Conservation (phyloP, 2,329 filamentous ascomycete species). For the Incumbomyces delicatus region DNA sequence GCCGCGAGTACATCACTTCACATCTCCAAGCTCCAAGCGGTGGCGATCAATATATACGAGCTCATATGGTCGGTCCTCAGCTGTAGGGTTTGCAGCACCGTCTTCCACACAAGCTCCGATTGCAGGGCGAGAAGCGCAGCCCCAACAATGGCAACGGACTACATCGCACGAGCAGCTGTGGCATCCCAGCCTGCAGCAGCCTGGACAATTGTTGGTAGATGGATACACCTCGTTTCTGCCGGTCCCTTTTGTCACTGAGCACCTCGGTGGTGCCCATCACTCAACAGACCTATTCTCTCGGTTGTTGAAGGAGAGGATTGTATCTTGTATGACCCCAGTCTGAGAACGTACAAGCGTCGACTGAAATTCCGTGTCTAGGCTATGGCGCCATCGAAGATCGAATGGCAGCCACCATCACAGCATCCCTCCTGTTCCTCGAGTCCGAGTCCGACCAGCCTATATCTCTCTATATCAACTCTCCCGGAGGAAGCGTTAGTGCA, state of each 20-base stretch:
- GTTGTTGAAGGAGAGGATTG: conserved; percentile 54
- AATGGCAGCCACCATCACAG: conserved; percentile 84
- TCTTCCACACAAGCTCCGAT: no score
- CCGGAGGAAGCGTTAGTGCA: conserved; percentile 84
- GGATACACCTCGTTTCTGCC: conserved; percentile 13
- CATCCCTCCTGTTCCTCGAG: conserved; percentile 95
- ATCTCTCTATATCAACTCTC: conserved; percentile 95
- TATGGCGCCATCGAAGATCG: conserved; percentile 72
- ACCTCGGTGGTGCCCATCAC: conserved; percentile 17
- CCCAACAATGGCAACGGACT: no score
- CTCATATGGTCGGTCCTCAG: no score
- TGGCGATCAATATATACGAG: not conserved
- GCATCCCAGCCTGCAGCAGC: not conserved
- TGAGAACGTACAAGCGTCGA: not conserved
- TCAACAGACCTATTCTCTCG: conserved; percentile 75
- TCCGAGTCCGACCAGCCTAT: conserved; percentile 93
- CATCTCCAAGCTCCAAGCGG: no score
- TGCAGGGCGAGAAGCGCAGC: no score
- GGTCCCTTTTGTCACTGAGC: conserved; percentile 18
- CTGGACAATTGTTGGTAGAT: not conserved
- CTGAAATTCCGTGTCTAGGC: not conserved
- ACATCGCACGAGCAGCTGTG: not conserved
- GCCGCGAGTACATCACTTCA: no score
- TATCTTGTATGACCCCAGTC: conserved; percentile 17
- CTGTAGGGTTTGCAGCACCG: no score